Evolutionary conservation across 371 early-diverging fungal species (phyloP).

Genomic region (Zychaea mexicana): DNA sequence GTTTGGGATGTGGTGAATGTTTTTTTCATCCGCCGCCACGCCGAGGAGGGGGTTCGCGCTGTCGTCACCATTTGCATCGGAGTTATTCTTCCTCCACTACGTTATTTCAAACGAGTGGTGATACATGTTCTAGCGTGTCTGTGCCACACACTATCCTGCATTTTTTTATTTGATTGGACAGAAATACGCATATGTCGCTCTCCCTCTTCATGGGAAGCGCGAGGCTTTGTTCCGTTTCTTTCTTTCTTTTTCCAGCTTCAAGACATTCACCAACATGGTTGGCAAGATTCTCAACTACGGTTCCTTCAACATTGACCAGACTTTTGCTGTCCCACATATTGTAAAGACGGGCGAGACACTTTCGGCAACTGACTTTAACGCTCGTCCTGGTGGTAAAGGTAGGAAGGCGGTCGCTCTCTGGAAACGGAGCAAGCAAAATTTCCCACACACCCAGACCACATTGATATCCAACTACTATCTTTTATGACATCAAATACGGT

Average conservation of each 20-base stretch:
- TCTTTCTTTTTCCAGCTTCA: background rate
- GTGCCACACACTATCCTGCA: too few relatives aligned
- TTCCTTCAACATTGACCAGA: conserved; percentile 90
- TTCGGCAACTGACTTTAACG: conserved; percentile 57
- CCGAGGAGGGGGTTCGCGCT: background rate
- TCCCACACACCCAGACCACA: background rate
- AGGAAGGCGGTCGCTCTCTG: too few relatives aligned
- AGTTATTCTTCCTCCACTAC: too few relatives aligned
- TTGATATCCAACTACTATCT: background rate
- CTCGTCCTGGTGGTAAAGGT: conserved; percentile 85
- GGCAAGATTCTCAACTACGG: conserved; percentile 75
- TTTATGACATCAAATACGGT: background rate
- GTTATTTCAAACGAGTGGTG: too few relatives aligned
- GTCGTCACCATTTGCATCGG: too few relatives aligned
- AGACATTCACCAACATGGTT: too few relatives aligned
- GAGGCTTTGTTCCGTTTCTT: background rate
- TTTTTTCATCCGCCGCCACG: background rate
- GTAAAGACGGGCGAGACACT: conserved; percentile 85
- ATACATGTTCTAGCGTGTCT: too few relatives aligned
- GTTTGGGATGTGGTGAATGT: background rate
- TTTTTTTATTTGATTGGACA: background rate
- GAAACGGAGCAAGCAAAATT: too few relatives aligned
- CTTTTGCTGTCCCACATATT: conserved; percentile 83
- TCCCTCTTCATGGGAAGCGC: background rate
- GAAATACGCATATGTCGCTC: background rate